Evolutionary conservation across 441 rosid species (phyloP).

Genomic region (Pelargonium citronellum): DNA sequence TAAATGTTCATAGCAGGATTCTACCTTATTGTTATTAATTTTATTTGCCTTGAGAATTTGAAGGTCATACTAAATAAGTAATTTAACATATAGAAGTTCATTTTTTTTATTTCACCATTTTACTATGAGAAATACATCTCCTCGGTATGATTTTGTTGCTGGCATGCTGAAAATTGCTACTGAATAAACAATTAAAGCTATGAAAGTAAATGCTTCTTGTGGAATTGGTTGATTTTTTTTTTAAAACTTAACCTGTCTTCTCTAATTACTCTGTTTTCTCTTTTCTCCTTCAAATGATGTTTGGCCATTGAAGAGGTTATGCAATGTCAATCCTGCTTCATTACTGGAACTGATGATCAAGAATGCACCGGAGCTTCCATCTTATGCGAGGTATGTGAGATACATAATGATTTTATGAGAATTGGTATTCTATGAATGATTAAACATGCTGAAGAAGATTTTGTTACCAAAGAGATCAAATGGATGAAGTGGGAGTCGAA

Average conservation of each 20-base stretch:
- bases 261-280: background rate
- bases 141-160: background rate
- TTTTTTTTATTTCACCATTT: background rate
- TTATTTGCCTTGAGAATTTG: too few species aligned
- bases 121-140: background rate
- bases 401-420: conserved; percentile 12
- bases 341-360: conserved; percentile 43
- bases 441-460: conserved; percentile 18
- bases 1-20: conserved; percentile 1
- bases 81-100: background rate
- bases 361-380: conserved; percentile 53
- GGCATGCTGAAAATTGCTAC: background rate
- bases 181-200: background rate
- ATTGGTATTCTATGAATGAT: conserved; percentile 10
- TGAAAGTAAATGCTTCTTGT: background rate
- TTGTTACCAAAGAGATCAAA: conserved; percentile 43
- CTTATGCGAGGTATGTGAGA: conserved; percentile 47
- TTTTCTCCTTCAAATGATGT: conserved; percentile 6
- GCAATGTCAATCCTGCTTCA: conserved; percentile 36
- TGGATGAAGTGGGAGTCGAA: conserved; percentile 39
- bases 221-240: background rate
- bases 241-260: conserved; percentile 16
- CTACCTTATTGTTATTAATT: background rate
- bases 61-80: too few species aligned
- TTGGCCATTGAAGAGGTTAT: conserved; percentile 32